Conservation (phyloP, 2,329 filamentous ascomycete species). For the Diaporthe eres region DNA sequence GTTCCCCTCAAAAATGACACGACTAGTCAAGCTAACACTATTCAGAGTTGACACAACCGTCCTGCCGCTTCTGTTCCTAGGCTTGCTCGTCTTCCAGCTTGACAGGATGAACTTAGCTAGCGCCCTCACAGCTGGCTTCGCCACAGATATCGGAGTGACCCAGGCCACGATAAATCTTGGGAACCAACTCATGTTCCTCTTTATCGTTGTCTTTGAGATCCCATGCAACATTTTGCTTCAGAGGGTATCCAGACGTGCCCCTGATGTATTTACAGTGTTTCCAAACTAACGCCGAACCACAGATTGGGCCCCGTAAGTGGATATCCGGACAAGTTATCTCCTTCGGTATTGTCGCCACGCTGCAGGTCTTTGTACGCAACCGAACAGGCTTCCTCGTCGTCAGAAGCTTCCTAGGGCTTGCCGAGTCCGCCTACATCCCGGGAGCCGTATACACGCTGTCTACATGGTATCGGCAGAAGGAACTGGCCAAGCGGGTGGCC, state of each 20-base stretch:
- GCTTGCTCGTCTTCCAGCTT: conserved; percentile 65
- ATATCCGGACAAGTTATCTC: conserved; percentile 63
- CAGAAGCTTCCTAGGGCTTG: conserved; percentile 60
- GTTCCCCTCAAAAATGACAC: background rate
- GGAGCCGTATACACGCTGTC: conserved; percentile 66
- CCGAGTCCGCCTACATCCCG: conserved; percentile 67
- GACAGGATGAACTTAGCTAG: conserved; percentile 68
- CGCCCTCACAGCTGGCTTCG: conserved; percentile 64
- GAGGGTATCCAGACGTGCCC: conserved; percentile 42
- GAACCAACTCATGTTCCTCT: conserved; percentile 67
- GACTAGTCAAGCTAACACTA: background rate
- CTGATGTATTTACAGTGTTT: background rate
- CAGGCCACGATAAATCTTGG: conserved; percentile 66
- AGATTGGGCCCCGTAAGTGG: conserved; percentile 63
- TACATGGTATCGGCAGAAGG: conserved; percentile 63
- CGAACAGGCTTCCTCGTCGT: conserved; percentile 60
- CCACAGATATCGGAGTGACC: conserved; percentile 56
- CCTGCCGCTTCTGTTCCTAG: conserved; percentile 63
- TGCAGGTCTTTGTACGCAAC: conserved; percentile 60
- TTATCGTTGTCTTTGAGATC: conserved; percentile 65
- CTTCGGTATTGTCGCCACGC: conserved; percentile 61
- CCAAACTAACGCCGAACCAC: background rate
- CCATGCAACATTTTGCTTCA: conserved; percentile 63
- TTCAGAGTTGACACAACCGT: conserved; percentile 52
- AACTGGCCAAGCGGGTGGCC: conserved; percentile 62